Evolutionary conservation across 371 early-diverging fungal species (phyloP).

Genomic region (Rhizopus stolonifer): DNA sequence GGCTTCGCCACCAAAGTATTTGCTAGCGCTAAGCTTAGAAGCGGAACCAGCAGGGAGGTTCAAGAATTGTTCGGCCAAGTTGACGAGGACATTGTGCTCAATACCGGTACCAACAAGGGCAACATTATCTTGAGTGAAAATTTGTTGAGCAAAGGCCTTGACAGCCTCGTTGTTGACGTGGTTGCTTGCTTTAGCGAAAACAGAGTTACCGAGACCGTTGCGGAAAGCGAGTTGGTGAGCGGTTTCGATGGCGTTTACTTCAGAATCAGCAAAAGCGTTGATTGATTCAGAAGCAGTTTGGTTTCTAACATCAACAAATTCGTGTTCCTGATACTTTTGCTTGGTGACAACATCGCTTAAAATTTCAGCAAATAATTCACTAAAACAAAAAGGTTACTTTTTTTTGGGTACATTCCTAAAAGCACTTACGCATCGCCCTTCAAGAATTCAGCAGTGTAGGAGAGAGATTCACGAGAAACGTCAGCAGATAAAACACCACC

Average conservation of each 20-base stretch:
- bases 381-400: constrained; percentile 22
- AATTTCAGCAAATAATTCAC: constrained; percentile 86
- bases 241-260: constrained; percentile 71
- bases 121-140: constrained; percentile 72
- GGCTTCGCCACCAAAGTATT: constrained; percentile 86
- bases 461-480: constrained; percentile 81
- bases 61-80: constrained; percentile 62
- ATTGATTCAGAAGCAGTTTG: constrained; percentile 70
- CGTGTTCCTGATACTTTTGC: constrained; percentile 84
- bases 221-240: constrained; percentile 93
- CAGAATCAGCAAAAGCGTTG: constrained; percentile 67
- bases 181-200: constrained; percentile 72
- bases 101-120: constrained; percentile 89
- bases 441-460: constrained; percentile 88
- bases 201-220: constrained; percentile 91
- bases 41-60: constrained; percentile 48
- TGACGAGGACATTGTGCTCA: constrained; percentile 65
- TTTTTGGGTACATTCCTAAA: background rate
- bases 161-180: constrained; percentile 64
- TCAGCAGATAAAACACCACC: constrained; percentile 84
- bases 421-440: constrained; percentile 82
- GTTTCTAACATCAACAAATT: constrained; percentile 75
- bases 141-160: constrained; percentile 69
- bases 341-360: constrained; percentile 77
- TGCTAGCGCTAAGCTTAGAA: constrained; percentile 44